These are phyloP conservation scores for Rugonectria rugulosa DNA, from an alignment of 2,329 filamentous ascomycete species.

Conservation along the genomic window DNA sequence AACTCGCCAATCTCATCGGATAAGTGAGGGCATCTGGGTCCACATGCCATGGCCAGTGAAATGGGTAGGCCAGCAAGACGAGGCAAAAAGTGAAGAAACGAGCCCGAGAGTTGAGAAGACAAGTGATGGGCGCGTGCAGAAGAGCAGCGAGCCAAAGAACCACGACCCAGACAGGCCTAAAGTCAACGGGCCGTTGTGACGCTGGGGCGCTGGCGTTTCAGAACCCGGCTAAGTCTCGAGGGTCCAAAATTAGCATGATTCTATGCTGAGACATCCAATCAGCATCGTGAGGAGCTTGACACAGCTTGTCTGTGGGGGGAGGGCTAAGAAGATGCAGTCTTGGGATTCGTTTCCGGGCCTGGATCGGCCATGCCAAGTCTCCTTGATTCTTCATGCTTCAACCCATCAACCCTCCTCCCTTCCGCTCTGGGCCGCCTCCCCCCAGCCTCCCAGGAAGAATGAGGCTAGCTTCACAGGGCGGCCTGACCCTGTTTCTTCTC, in stretches of 20 bases:
- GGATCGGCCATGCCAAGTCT: slow-evolving; percentile 33
- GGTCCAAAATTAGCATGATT: slow-evolving; percentile 45
- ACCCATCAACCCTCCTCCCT: slow-evolving; percentile 35
- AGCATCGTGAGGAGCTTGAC: slow-evolving; percentile 39
- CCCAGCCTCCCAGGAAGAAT: slow-evolving; percentile 3
- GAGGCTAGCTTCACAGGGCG: no score
- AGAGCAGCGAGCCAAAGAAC: background rate
- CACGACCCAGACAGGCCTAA: slow-evolving; percentile 12
- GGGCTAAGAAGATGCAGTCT: slow-evolving; percentile 31
- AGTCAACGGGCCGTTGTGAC: slow-evolving; percentile 32
- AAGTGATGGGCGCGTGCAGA: background rate
- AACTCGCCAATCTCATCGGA: slow-evolving; percentile 37
- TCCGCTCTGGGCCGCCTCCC: slow-evolving; percentile 13
- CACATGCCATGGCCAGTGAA: slow-evolving; percentile 28
- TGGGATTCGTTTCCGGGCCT: slow-evolving; percentile 34
- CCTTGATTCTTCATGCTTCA: slow-evolving; percentile 8
- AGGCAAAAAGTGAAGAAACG: background rate
- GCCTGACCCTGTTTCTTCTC: background rate
- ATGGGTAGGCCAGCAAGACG: slow-evolving; percentile 6
- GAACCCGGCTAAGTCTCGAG: slow-evolving; percentile 36
- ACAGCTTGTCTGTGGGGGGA: slow-evolving; percentile 25
- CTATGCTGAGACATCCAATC: slow-evolving; percentile 44
- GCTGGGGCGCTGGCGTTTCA: slow-evolving; percentile 41
- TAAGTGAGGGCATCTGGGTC: slow-evolving; percentile 16
- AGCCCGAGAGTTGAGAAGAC: background rate